Evolutionary conservation across 306 rosid species (phyloP).

Genomic region (Vicia faba): DNA sequence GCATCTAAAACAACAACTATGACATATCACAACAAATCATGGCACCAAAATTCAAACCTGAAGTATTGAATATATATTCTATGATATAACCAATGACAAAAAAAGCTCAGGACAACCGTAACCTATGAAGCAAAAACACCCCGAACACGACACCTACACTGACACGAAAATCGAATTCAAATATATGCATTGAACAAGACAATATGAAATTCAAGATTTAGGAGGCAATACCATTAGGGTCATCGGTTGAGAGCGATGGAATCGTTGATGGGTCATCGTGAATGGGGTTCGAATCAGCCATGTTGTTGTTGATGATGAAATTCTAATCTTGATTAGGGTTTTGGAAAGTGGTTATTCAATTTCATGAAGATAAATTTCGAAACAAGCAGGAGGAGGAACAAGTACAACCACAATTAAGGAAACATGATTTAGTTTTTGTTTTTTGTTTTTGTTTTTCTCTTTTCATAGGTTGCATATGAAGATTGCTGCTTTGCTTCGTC

Average conservation of each 20-base stretch:
- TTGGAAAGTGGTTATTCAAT: background rate
- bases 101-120: too few species aligned
- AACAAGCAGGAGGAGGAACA: background rate
- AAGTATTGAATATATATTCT: background rate
- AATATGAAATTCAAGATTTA: background rate
- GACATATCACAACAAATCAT: too few species aligned
- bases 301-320: background rate
- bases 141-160: too few species aligned
- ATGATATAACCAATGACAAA: too few species aligned
- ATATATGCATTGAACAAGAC: background rate
- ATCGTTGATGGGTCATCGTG: constrained; percentile 1
- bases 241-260: constrained; percentile 10
- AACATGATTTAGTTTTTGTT: background rate
- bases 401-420: background rate
- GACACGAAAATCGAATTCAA: background rate
- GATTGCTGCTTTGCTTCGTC: too few species aligned
- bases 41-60: too few species aligned
- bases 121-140: too few species aligned
- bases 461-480: too few species aligned
- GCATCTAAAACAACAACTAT: constrained; percentile 24
- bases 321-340: background rate
- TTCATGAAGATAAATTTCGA: background rate
- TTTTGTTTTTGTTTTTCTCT: too few species aligned
- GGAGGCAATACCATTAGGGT: constrained; percentile 27
- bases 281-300: constrained; percentile 28